Percentiles rank a stretch among this genome's conserved stretches.
phyloP scores from a whole-genome alignment of 2,329 filamentous ascomycete genomes.

The Arthrobotrys entomopaga region DNA sequence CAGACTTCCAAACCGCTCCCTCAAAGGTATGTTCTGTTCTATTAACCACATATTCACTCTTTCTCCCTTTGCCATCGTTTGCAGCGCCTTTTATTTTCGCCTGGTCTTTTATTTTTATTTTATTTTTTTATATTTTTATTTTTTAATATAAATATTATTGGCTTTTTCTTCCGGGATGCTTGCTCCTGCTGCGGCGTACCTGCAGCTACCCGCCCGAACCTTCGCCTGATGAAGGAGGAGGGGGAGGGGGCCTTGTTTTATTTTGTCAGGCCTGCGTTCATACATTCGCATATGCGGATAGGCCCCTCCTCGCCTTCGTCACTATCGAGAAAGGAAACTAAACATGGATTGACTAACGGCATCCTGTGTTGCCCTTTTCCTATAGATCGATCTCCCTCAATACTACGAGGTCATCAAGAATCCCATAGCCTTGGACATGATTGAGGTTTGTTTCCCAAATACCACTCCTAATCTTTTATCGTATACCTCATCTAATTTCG shows the following conservation, averaged over 20 bases:
- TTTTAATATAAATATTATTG: no score
- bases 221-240: no score
- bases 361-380: constrained; percentile 35
- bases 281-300: constrained; percentile 25
- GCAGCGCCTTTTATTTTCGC: no score
- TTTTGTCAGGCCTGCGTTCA: no score
- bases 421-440: constrained; percentile 41
- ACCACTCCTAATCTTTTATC: no score
- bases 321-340: neutral
- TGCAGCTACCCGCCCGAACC: constrained; percentile 38
- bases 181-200: neutral
- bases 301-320: constrained; percentile 8
- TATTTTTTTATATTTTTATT: no score
- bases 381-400: constrained; percentile 30
- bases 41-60: neutral
- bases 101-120: no score
- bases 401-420: constrained; percentile 33
- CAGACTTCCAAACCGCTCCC: constrained; percentile 45
- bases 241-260: no score
- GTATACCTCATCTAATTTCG: constrained; percentile 22
- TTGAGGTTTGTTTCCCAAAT: constrained; percentile 38
- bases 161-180: no score
- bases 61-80: neutral
- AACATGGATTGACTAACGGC: constrained; percentile 32
- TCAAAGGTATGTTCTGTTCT: constrained; percentile 28